phyloP scores from a whole-genome alignment of 768 basidiomycete species.

The Asterophora parasitica region DNA sequence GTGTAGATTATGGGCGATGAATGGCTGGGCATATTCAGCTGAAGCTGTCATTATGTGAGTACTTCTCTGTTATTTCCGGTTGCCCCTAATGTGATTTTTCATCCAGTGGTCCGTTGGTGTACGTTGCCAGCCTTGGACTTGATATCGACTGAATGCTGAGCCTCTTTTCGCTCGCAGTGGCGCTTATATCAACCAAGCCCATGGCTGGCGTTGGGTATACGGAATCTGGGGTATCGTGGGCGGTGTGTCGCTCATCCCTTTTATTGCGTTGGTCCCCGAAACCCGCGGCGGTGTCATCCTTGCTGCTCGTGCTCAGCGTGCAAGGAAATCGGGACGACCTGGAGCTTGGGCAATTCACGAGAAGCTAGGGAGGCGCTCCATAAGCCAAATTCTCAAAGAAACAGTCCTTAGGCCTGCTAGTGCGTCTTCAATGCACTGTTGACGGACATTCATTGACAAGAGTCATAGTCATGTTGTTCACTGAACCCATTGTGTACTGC shows the following conservation, averaged over 20 bases:
- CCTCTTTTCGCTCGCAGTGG: constrained; percentile 6
- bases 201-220: constrained; percentile 22
- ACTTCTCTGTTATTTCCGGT: not conserved
- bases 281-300: constrained; percentile 20
- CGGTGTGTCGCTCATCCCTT: constrained; percentile 13
- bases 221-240: constrained; percentile 21
- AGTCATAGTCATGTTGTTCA: constrained; percentile 18
- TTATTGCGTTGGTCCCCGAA: constrained; percentile 17
- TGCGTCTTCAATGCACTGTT: not conserved
- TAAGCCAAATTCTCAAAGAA: constrained; percentile 15
- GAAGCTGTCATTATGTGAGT: constrained; percentile 16
- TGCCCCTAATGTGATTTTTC: not conserved
- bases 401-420: constrained; percentile 18
- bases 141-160: not conserved
- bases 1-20: constrained; percentile 21
- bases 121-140: not conserved
- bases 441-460: not conserved
- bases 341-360: constrained; percentile 19
- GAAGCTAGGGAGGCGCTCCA: constrained; percentile 11
- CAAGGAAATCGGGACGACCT: constrained; percentile 10
- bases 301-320: constrained; percentile 14
- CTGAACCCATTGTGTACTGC: constrained; percentile 21
- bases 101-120: constrained; percentile 17
- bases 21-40: constrained; percentile 19
- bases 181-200: constrained; percentile 15